A percentile compares a stretch with the other conserved stretches of the same genome.
Conservation (phyloP, 1,284 basidiomycete species). For the Marasmius fiardii region DNA sequence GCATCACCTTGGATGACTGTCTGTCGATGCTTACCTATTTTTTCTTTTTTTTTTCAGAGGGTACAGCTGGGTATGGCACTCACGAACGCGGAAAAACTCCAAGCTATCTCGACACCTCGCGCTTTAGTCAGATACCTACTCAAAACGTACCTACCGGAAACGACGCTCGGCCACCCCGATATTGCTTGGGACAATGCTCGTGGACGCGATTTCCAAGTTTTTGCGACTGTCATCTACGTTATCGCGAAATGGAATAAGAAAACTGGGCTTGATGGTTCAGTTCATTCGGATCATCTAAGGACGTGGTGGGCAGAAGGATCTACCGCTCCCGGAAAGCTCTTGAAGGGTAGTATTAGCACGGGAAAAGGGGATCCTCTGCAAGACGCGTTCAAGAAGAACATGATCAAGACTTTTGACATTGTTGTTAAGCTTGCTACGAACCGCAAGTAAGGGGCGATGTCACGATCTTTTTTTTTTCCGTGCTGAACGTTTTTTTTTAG, state of each 20-base stretch:
- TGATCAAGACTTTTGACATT: conserved; percentile 40
- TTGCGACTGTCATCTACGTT: conserved; percentile 49
- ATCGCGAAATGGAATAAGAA: conserved; percentile 37
- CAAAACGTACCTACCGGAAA: conserved; percentile 37
- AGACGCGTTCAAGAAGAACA: conserved; percentile 27
- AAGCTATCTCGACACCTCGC: conserved; percentile 53
- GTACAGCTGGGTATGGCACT: conserved; percentile 78
- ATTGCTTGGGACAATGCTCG: conserved; percentile 50
- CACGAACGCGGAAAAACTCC: conserved; percentile 73
- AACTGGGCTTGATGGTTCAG: conserved; percentile 27
- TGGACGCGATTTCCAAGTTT: conserved; percentile 60
- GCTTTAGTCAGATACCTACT: conserved; percentile 51
- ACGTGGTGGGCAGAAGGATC: background rate
- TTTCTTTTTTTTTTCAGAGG: conserved; percentile 35
- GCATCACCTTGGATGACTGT: no score
- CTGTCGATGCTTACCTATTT: no score
- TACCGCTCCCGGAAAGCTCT: background rate
- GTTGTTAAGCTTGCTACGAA: conserved; percentile 39
- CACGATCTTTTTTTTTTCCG: no score
- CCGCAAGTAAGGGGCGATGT: conserved; percentile 25
- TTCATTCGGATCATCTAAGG: conserved; percentile 22
- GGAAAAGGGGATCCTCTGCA: conserved; percentile 16
- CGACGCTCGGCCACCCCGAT: conserved; percentile 33
- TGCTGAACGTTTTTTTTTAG: background rate
- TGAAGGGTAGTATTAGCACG: background rate